Evolutionary conservation across 768 basidiomycete species (phyloP).

Genomic region (Mycena haematopus): DNA sequence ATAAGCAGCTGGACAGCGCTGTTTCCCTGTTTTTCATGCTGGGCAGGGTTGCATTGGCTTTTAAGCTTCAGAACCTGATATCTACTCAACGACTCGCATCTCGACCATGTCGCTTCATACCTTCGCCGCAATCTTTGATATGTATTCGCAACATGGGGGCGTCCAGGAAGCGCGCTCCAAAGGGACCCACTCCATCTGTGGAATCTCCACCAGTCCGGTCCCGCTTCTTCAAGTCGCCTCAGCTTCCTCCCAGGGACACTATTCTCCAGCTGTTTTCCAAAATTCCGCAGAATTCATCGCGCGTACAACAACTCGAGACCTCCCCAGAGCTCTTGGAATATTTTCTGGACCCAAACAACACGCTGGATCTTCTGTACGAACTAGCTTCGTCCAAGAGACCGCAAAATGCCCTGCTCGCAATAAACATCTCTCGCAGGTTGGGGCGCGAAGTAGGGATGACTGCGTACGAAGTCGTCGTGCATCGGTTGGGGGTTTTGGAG

Average conservation of each 20-base stretch:
- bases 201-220: neutral
- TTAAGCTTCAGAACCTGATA: slow-evolving; percentile 42
- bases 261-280: slow-evolving; percentile 18
- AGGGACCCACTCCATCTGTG: neutral
- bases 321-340: slow-evolving; percentile 22
- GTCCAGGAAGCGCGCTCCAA: slow-evolving; percentile 13
- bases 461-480: slow-evolving; percentile 63
- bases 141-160: slow-evolving; percentile 22
- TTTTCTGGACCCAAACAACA: slow-evolving; percentile 41
- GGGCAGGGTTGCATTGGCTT: slow-evolving; percentile 62
- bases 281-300: slow-evolving; percentile 10
- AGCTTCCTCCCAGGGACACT: slow-evolving; percentile 3
- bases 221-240: neutral
- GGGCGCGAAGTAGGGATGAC: slow-evolving; percentile 58
- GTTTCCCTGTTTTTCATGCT: slow-evolving; percentile 64
- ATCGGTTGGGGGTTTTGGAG: slow-evolving; percentile 51
- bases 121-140: slow-evolving; percentile 30
- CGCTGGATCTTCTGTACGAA: slow-evolving; percentile 39
- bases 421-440: slow-evolving; percentile 54
- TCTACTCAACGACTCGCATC: slow-evolving; percentile 18
- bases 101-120: slow-evolving; percentile 31
- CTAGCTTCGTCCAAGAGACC: slow-evolving; percentile 44
- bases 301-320: slow-evolving; percentile 6
- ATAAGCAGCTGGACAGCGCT: neutral
- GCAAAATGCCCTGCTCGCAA: slow-evolving; percentile 48